Percentiles rank a stretch among this genome's conserved stretches.
phyloP scores from a whole-genome alignment of 2,329 filamentous ascomycete genomes.

The Ilyonectria destructans region DNA sequence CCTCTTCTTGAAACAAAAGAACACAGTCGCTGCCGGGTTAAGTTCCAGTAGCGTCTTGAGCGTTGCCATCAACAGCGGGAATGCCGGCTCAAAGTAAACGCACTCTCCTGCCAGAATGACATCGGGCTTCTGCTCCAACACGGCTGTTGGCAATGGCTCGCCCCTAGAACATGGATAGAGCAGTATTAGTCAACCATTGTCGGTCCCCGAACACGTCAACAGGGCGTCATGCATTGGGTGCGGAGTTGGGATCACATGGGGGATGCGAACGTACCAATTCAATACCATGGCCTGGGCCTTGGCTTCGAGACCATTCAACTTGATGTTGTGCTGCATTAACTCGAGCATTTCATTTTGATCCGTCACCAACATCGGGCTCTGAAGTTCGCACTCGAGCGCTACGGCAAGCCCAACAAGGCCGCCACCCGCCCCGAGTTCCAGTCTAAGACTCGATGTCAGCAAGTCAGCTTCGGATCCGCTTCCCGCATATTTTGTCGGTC shows the following conservation, averaged over 20 bases:
- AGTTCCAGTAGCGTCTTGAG: slow-evolving; percentile 82
- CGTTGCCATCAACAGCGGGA: slow-evolving; percentile 88
- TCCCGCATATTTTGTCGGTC: slow-evolving; percentile 8
- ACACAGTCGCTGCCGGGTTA: slow-evolving; percentile 76
- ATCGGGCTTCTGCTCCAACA: slow-evolving; percentile 76
- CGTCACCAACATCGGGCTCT: slow-evolving; percentile 80
- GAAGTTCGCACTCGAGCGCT: slow-evolving; percentile 70
- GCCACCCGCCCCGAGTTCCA: slow-evolving; percentile 93
- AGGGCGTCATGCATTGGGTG: not conserved
- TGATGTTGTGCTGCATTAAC: slow-evolving; percentile 90
- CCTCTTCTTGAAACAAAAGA: slow-evolving; percentile 96
- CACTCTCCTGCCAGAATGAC: slow-evolving; percentile 96
- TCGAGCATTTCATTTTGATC: slow-evolving; percentile 90
- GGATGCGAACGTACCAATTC: slow-evolving; percentile 78
- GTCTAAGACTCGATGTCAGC: slow-evolving; percentile 65
- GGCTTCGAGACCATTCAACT: slow-evolving; percentile 80
- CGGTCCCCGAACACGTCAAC: slow-evolving; percentile 8
- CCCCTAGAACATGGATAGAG: slow-evolving; percentile 64
- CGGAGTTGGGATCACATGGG: slow-evolving; percentile 15
- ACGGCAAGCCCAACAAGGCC: slow-evolving; percentile 84
- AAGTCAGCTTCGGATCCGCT: slow-evolving; percentile 23
- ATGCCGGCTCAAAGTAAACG: slow-evolving; percentile 97
- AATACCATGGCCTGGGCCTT: slow-evolving; percentile 79
- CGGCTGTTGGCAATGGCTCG: slow-evolving; percentile 69
- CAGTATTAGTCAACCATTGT: slow-evolving; percentile 41